These are phyloP conservation scores for Epichloe coenophiala DNA, from an alignment of 2,329 filamentous ascomycete species.

Conservation along the genomic window DNA sequence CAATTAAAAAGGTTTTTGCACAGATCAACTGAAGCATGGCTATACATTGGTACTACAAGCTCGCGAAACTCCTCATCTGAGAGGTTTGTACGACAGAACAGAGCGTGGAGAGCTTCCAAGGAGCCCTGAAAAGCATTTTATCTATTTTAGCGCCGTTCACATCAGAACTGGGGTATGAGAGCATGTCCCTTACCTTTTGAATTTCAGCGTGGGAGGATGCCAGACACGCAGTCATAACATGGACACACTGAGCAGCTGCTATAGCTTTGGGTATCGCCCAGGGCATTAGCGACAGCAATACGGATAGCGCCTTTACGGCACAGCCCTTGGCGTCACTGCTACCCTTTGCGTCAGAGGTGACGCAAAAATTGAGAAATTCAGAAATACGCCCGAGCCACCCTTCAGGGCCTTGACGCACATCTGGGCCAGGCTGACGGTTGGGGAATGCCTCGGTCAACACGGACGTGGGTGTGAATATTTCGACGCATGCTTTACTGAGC, in stretches of 20 bases:
- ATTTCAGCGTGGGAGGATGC: slow-evolving; percentile 57
- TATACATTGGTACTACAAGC: slow-evolving; percentile 69
- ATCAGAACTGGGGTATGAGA: too few species aligned
- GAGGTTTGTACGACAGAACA: slow-evolving; percentile 65
- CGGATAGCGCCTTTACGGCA: slow-evolving; percentile 62
- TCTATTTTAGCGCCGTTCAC: neutral
- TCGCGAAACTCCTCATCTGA: slow-evolving; percentile 65
- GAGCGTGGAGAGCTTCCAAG: slow-evolving; percentile 68
- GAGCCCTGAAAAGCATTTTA: slow-evolving; percentile 41
- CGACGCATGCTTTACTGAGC: slow-evolving; percentile 79
- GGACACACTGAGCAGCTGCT: slow-evolving; percentile 54
- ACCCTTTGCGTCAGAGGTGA: slow-evolving; percentile 49
- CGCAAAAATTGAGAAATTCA: slow-evolving; percentile 58
- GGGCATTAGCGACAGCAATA: slow-evolving; percentile 64
- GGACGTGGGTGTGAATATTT: slow-evolving; percentile 73
- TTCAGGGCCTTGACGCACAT: slow-evolving; percentile 64
- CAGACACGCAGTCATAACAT: slow-evolving; percentile 57
- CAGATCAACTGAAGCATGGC: slow-evolving; percentile 54
- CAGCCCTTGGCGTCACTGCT: slow-evolving; percentile 56
- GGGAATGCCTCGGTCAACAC: slow-evolving; percentile 68
- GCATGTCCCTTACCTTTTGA: slow-evolving; percentile 43
- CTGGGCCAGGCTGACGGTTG: slow-evolving; percentile 51
- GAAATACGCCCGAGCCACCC: slow-evolving; percentile 78
- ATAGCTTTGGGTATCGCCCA: slow-evolving; percentile 85
- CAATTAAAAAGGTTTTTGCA: slow-evolving; percentile 65